Conservation (phyloP, 306 rosid species). For the Arachis hypogaea region DNA sequence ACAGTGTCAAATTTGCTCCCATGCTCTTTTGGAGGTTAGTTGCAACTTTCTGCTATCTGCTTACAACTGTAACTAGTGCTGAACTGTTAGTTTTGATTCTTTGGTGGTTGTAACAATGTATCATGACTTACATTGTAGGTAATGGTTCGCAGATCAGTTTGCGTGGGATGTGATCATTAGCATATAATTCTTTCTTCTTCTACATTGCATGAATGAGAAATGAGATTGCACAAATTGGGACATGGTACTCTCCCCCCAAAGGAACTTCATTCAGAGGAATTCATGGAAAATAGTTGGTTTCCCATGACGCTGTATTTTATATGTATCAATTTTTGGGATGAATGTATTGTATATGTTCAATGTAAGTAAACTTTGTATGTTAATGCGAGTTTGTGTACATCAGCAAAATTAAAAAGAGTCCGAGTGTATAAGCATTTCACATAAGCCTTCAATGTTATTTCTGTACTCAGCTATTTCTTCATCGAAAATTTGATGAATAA, state of each 20-base stretch:
- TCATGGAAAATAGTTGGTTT: conserved; percentile 23
- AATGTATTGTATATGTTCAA: conserved; percentile 14
- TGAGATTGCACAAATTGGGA: conserved; percentile 27
- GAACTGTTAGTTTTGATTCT: not conserved
- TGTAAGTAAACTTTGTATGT: conserved; percentile 36
- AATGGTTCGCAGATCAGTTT: not conserved
- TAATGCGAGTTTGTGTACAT: conserved; percentile 28
- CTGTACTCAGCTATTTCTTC: conserved; percentile 8
- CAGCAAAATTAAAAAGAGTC: not conserved
- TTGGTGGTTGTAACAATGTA: conserved; percentile 14
- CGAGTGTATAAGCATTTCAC: not conserved
- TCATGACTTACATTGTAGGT: conserved; percentile 12
- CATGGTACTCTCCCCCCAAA: conserved; percentile 10
- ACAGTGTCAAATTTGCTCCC: conserved; percentile 27
- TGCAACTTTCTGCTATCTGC: conserved; percentile 31
- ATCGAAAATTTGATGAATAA: not conserved
- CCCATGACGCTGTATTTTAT: conserved; percentile 16
- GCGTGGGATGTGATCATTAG: conserved; percentile 20
- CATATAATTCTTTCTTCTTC: conserved; percentile 18
- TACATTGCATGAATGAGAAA: conserved; percentile 33
- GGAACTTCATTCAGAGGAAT: not conserved
- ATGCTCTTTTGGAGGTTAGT: conserved; percentile 56
- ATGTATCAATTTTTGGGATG: conserved; percentile 7
- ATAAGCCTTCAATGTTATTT: not conserved
- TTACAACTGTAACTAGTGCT: conserved; percentile 11